Base-by-base conservation (phyloP, 2,329 filamentous ascomycete genomes). In the Volutella citrinella region DNA sequence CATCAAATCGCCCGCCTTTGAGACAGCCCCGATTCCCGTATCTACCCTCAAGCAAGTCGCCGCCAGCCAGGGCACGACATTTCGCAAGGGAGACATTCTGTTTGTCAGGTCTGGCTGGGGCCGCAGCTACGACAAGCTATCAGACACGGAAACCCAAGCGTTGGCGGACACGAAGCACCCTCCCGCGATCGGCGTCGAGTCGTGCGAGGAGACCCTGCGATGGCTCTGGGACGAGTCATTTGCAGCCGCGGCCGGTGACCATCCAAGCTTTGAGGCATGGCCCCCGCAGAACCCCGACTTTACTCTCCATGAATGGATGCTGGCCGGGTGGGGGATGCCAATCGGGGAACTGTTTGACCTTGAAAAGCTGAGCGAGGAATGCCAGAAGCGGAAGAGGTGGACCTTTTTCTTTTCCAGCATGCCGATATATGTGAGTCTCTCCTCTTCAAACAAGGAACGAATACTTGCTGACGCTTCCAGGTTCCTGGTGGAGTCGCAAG, bases 161-260 rank as follows among this genome's bases (percentile, higher is more conserved):
- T 47, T 69, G 2, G 56, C 58, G 4, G 50, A 55, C 7, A 51
- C 52, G 6, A 42, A 46, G 1, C 37, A 52, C 0, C 59, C 59
- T 1, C 54, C 61, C 3, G 40, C 50, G 7, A 51, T 57, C 34
- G 75, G 74, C 1, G 59, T 77, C 3, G 64, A 74, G 30, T 68
- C 69, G 1, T 67, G 65, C 4, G 59, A 68, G 12, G 64, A 63
- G 6, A 69, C 67, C 7, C 60, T 77, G 11, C 62, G 66, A 22
- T 81, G 76, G 76, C 58, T 80, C 13, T 80, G 76, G 74, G 69
- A 78, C 34, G 64, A 70, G 6, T 37, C 30, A 11, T 78, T 81
- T 44, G 60, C 74, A 0, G 77, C 76, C 3, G 67, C 79, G 0
- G 77, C 69, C 0, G 73, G 75, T 4, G 77, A 82, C 38, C 66